These are phyloP conservation scores for Linum usitatissimum DNA, from an alignment of 345 rosid species.

Conservation along the genomic window DNA sequence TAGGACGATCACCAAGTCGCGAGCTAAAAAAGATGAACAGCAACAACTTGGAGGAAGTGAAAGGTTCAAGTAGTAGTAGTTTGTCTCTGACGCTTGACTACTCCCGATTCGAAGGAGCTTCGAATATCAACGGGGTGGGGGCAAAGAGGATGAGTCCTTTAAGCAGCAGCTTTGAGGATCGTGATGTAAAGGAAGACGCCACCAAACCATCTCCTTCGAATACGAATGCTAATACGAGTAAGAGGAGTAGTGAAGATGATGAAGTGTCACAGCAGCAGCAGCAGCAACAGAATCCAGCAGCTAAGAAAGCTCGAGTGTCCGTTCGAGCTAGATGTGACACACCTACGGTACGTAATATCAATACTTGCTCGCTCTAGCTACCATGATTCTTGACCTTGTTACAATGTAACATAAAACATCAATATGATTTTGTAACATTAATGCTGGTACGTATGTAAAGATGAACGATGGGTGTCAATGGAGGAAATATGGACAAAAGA, in stretches of 20 bases:
- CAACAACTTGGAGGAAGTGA: background rate
- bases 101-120: background rate
- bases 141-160: too few relatives aligned
- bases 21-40: background rate
- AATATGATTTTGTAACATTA: background rate
- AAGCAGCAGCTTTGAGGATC: background rate
- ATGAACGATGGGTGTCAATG: conserved; percentile 97
- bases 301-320: conserved; percentile 82
- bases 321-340: conserved; percentile 81
- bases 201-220: conserved; percentile 20
- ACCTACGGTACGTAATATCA: conserved; percentile 50
- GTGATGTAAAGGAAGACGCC: conserved; percentile 27
- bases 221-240: conserved; percentile 21
- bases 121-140: background rate
- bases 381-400: too few relatives aligned
- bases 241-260: conserved; percentile 36
- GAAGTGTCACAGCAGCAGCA: conserved; percentile 20
- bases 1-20: background rate
- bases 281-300: conserved; percentile 35
- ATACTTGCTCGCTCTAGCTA: background rate
- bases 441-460: conserved; percentile 19
- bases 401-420: too few relatives aligned
- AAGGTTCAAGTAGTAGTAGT: background rate
- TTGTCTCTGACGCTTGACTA: background rate
- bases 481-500: conserved; percentile 95